phyloP scores from a whole-genome alignment of 192 early-diverging fungal species.

The Umbelopsis isabellina region DNA sequence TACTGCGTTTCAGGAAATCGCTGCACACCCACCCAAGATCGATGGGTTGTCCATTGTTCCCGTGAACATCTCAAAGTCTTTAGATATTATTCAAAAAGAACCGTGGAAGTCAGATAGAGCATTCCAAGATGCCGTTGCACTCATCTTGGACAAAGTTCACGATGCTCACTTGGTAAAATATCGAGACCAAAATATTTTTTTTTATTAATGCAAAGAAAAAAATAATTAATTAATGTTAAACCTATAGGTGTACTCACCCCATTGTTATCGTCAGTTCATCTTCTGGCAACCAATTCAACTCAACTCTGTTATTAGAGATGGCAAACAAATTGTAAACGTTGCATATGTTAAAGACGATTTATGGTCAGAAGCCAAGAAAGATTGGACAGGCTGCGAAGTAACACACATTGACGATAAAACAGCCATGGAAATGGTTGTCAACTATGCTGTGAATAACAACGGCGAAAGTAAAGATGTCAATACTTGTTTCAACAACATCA shows the following conservation, averaged over 20 bases:
- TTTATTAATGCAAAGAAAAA: slow-evolving; percentile 5
- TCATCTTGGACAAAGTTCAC: slow-evolving; percentile 43
- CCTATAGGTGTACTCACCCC: slow-evolving; percentile 37
- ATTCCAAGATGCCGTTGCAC: slow-evolving; percentile 40
- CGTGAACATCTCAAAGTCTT: slow-evolving; percentile 33
- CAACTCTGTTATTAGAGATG: slow-evolving; percentile 31
- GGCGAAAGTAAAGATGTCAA: slow-evolving; percentile 46
- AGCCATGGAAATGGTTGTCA: slow-evolving; percentile 41
- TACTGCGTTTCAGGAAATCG: slow-evolving; percentile 31
- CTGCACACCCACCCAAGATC: slow-evolving; percentile 30
- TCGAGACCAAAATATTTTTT: neutral
- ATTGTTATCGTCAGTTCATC: slow-evolving; percentile 40
- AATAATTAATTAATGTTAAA: slow-evolving; percentile 10
- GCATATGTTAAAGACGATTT: slow-evolving; percentile 42
- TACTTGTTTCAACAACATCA: slow-evolving; percentile 43
- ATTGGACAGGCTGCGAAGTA: slow-evolving; percentile 39
- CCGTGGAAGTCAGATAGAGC: slow-evolving; percentile 35
- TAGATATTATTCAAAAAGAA: slow-evolving; percentile 32
- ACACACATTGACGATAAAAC: slow-evolving; percentile 36
- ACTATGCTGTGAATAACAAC: slow-evolving; percentile 45
- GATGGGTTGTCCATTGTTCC: slow-evolving; percentile 34
- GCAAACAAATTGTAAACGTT: slow-evolving; percentile 30
- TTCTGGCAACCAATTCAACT: slow-evolving; percentile 46
- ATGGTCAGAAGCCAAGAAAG: slow-evolving; percentile 36
- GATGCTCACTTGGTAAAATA: slow-evolving; percentile 40